Conservation (phyloP, 805 yeast genomes). For the Candida argentea region DNA sequence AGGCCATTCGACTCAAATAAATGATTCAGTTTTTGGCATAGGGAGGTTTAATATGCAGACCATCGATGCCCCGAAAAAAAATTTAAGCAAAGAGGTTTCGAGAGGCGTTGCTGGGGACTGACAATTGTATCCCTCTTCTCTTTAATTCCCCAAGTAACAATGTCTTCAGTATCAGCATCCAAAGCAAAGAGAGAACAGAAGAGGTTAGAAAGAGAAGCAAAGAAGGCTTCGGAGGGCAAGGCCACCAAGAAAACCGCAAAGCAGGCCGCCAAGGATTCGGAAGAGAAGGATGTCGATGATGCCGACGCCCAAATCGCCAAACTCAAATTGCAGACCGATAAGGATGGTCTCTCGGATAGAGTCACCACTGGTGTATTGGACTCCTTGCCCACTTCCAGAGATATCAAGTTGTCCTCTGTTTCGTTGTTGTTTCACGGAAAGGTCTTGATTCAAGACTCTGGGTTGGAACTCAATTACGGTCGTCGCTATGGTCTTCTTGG, state of each 20-base stretch:
- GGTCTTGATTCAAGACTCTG: slow-evolving; percentile 87
- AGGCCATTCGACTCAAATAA: no score
- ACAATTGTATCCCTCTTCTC: no score
- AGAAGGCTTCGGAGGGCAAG: slow-evolving; percentile 55
- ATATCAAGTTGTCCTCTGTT: slow-evolving; percentile 82
- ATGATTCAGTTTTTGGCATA: no score
- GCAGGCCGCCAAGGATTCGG: slow-evolving; percentile 44
- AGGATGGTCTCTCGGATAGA: slow-evolving; percentile 91
- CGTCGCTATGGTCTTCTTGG: slow-evolving; percentile 96
- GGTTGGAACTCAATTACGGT: slow-evolving; percentile 89
- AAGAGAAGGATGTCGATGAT: slow-evolving; percentile 43
- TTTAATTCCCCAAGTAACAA: no score
- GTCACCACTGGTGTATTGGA: slow-evolving; percentile 96
- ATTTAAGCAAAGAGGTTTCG: no score
- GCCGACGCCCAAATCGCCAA: slow-evolving; percentile 71
- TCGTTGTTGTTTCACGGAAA: slow-evolving; percentile 96
- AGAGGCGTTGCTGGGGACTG: no score
- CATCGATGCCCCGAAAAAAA: no score
- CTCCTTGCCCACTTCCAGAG: slow-evolving; percentile 83
- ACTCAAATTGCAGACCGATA: slow-evolving; percentile 87
- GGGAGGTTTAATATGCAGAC: no score
- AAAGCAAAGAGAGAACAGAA: slow-evolving; percentile 98
- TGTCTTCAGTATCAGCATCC: slow-evolving; percentile 66
- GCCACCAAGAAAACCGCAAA: slow-evolving; percentile 54
- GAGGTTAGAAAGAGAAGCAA: slow-evolving; percentile 53